Evolutionary conservation across 495 filamentous ascomycete species (phyloP).

Genomic region (Neohortaea acidophila): DNA sequence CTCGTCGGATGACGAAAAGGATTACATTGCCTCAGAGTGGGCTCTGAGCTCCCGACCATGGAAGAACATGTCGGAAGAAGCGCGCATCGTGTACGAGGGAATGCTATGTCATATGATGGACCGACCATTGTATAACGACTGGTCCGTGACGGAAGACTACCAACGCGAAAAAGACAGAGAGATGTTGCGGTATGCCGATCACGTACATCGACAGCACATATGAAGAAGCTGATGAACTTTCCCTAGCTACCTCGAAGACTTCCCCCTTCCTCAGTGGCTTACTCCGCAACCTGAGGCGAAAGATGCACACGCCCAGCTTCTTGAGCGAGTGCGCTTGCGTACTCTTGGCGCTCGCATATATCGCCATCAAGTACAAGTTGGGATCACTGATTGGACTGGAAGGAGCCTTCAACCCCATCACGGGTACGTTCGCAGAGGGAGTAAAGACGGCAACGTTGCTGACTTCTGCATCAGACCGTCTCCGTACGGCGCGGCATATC

Average conservation of each 20-base stretch:
- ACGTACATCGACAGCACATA: neutral
- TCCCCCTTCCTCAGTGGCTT: conserved; percentile 9
- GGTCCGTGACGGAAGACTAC: conserved; percentile 10
- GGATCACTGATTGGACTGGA: too few species aligned
- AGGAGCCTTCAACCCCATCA: too few species aligned
- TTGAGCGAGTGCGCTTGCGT: conserved; percentile 11
- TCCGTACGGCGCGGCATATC: too few species aligned
- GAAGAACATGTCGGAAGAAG: neutral
- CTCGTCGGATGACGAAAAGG: conserved; percentile 4
- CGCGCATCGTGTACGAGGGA: conserved; percentile 2
- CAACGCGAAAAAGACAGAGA: conserved; percentile 3
- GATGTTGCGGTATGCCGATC: conserved; percentile 1
- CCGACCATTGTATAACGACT: neutral
- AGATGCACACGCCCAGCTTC: neutral
- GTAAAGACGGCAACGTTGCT: too few species aligned
- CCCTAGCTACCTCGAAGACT: conserved; percentile 12
- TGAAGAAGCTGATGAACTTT: neutral
- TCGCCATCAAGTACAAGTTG: too few species aligned
- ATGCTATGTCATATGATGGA: neutral
- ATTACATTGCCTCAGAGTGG: neutral
- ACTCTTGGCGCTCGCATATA: conserved; percentile 7
- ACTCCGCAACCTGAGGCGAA: conserved; percentile 1
- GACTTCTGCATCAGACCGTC: too few species aligned
- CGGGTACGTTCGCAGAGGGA: too few species aligned
- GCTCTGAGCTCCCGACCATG: neutral